Evolutionary conservation across 768 basidiomycete genomes (phyloP).

Genomic region (Heimioporus sp.): DNA sequence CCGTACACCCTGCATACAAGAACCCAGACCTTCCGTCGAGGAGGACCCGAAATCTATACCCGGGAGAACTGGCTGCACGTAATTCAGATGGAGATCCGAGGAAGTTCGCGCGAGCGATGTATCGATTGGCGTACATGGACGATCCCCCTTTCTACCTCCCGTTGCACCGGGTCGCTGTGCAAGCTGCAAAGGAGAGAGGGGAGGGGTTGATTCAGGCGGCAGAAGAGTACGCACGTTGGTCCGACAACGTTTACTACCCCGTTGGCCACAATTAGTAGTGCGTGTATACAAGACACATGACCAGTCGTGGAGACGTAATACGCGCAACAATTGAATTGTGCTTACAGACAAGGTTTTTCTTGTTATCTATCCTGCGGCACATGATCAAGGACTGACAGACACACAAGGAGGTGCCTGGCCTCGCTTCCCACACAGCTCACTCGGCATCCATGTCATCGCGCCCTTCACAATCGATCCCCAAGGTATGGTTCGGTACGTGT

Average conservation of each 20-base stretch:
- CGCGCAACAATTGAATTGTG: not conserved
- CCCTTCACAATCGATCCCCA: slow-evolving; percentile 1
- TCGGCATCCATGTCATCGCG: not conserved
- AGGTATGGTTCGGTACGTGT: slow-evolving; percentile 25
- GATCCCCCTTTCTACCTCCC: slow-evolving; percentile 26
- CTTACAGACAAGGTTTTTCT: not conserved
- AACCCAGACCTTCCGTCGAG: slow-evolving; percentile 17
- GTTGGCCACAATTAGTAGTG: slow-evolving; percentile 4
- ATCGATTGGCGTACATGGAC: slow-evolving; percentile 18
- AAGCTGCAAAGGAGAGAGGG: slow-evolving; percentile 21
- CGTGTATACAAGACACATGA: slow-evolving; percentile 1
- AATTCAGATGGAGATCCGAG: slow-evolving; percentile 17
- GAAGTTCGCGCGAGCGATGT: slow-evolving; percentile 22
- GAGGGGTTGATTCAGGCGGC: slow-evolving; percentile 20
- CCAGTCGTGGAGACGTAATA: not conserved
- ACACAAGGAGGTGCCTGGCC: not conserved
- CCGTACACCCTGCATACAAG: slow-evolving; percentile 21
- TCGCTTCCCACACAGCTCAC: not conserved
- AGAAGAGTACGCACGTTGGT: slow-evolving; percentile 28
- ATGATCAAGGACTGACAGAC: not conserved
- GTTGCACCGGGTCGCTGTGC: slow-evolving; percentile 20
- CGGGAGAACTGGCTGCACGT: slow-evolving; percentile 3
- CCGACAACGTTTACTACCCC: slow-evolving; percentile 23
- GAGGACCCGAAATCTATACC: slow-evolving; percentile 8
- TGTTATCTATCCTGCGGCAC: not conserved